A percentile compares a stretch with the other conserved stretches of the same genome.
Evolutionary conservation across 202 grass and related monocot genomes (phyloP).

Genomic region (Eragrostis tef): DNA sequence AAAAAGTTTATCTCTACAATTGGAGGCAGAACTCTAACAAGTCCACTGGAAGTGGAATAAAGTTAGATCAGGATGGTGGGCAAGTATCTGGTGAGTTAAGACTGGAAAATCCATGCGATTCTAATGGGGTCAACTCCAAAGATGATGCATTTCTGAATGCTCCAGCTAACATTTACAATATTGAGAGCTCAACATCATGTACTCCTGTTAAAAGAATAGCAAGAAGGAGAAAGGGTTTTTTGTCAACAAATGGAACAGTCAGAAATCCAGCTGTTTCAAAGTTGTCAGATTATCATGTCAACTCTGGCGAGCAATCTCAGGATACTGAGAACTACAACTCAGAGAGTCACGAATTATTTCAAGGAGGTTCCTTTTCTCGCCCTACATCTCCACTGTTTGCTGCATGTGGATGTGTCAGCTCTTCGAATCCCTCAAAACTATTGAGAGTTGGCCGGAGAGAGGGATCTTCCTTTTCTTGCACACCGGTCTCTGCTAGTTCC

Average conservation of each 20-base stretch:
- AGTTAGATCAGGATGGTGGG: slow-evolving; percentile 51
- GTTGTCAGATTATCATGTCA: slow-evolving; percentile 53
- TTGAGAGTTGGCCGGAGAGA: slow-evolving; percentile 62
- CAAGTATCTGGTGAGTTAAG: slow-evolving; percentile 51
- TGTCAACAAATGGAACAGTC: slow-evolving; percentile 45
- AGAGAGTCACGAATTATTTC: slow-evolving; percentile 45
- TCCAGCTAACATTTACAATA: slow-evolving; percentile 43
- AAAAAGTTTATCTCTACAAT: slow-evolving; percentile 79
- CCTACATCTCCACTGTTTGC: slow-evolving; percentile 65
- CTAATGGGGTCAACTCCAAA: slow-evolving; percentile 56
- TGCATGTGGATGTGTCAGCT: slow-evolving; percentile 70
- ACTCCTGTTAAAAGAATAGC: slow-evolving; percentile 58
- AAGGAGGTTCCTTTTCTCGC: slow-evolving; percentile 38
- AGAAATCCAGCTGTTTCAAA: slow-evolving; percentile 47
- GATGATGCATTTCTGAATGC: slow-evolving; percentile 45
- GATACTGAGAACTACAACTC: slow-evolving; percentile 66
- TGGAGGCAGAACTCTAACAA: slow-evolving; percentile 77
- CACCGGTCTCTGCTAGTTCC: slow-evolving; percentile 75
- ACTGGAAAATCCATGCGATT: slow-evolving; percentile 47
- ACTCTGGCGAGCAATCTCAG: slow-evolving; percentile 65
- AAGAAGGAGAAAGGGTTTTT: slow-evolving; percentile 54
- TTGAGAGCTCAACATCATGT: slow-evolving; percentile 50
- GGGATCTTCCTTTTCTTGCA: slow-evolving; percentile 76
- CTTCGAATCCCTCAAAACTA: slow-evolving; percentile 74
- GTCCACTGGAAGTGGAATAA: slow-evolving; percentile 54